Evolutionary conservation across 345 rosid genomes (phyloP).

Genomic region (Brassica rapa): DNA sequence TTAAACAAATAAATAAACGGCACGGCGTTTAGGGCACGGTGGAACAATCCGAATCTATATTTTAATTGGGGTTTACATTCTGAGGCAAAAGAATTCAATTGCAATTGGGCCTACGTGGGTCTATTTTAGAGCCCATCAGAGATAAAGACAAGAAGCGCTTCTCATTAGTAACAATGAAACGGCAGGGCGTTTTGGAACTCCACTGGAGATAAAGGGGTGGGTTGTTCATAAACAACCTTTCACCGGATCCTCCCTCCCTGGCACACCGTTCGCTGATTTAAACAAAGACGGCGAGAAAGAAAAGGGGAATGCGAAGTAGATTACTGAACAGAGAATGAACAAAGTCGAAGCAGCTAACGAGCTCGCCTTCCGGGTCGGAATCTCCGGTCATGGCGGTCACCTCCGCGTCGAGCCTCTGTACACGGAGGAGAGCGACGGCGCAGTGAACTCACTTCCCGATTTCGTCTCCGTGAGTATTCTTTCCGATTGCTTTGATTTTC

Average conservation of each 20-base stretch:
- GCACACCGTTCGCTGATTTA: conserved; percentile 14
- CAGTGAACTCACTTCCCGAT: conserved; percentile 75
- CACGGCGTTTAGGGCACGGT: too few species aligned
- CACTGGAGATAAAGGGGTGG: conserved; percentile 10
- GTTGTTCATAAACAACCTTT: not conserved
- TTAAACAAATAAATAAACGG: too few species aligned
- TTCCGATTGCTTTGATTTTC: not conserved
- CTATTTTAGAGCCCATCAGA: not conserved
- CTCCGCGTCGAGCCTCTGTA: conserved; percentile 87
- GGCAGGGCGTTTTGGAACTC: not conserved
- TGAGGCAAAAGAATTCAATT: not conserved
- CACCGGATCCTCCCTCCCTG: conserved; percentile 16
- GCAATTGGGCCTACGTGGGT: not conserved
- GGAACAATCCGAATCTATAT: too few species aligned
- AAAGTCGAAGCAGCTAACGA: conserved; percentile 68
- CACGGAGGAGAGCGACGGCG: conserved; percentile 62
- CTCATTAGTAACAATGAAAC: not conserved
- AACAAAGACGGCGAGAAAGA: conserved; percentile 9
- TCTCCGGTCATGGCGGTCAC: conserved; percentile 91
- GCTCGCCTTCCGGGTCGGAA: conserved; percentile 77
- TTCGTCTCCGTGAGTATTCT: conserved; percentile 63
- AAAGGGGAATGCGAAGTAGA: conserved; percentile 23
- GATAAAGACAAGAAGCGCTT: conserved; percentile 1
- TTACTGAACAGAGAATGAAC: conserved; percentile 46
- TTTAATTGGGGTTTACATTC: not conserved